Evolutionary conservation across 371 early-diverging fungal species (phyloP).

Genomic region (Haplosporangium sp.): DNA sequence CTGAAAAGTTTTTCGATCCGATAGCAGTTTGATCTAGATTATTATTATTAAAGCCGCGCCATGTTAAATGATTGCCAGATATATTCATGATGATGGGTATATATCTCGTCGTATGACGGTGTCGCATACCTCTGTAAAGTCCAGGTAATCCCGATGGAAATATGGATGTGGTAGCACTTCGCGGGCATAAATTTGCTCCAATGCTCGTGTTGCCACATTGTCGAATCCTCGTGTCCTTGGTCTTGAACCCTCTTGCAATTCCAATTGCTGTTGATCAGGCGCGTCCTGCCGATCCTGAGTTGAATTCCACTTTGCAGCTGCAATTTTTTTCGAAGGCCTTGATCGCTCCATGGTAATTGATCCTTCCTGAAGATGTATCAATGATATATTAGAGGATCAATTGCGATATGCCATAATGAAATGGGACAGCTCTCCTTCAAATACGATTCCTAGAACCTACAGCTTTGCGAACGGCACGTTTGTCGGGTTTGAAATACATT

Average conservation of each 20-base stretch:
- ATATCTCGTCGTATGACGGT: background rate
- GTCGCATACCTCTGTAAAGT: conserved; percentile 30
- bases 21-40: conserved; percentile 36
- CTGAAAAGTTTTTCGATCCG: conserved; percentile 41
- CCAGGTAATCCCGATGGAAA: conserved; percentile 21
- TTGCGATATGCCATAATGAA: too few relatives aligned
- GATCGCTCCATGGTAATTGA: background rate
- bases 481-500: conserved; percentile 39
- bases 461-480: conserved; percentile 24
- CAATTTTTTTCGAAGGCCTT: conserved; percentile 19
- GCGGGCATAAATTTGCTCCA: conserved; percentile 38
- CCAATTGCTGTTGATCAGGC: background rate
- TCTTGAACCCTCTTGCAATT: too few relatives aligned
- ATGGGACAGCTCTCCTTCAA: too few relatives aligned
- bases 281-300: background rate
- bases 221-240: conserved; percentile 20
- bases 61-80: background rate
- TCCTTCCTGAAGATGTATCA: conserved; percentile 19
- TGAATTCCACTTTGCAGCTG: conserved; percentile 19
- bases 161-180: conserved; percentile 41
- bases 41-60: background rate
- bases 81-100: background rate
- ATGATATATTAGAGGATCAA: too few relatives aligned
- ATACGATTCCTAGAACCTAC: conserved; percentile 7
- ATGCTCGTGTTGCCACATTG: conserved; percentile 41